Evolutionary conservation across 768 basidiomycete species (phyloP).

Genomic region (Trametes villosa): DNA sequence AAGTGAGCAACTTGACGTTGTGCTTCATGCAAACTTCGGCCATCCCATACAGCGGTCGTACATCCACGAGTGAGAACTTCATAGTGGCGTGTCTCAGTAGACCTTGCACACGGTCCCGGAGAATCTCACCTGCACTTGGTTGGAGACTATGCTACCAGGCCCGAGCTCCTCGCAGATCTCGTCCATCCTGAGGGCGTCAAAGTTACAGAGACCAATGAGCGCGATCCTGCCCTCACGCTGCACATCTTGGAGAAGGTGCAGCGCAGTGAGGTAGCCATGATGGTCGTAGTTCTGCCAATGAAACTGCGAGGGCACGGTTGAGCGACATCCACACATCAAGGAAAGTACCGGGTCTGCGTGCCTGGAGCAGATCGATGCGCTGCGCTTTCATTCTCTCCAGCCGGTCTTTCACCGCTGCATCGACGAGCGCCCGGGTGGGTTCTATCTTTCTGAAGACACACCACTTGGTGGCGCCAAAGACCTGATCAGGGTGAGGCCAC

Average conservation of each 20-base stretch:
- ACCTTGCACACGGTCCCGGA: too few relatives aligned
- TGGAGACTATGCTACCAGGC: constrained; percentile 72
- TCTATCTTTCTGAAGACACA: constrained; percentile 67
- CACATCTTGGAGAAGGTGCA: constrained; percentile 61
- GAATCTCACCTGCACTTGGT: constrained; percentile 74
- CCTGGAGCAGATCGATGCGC: constrained; percentile 76
- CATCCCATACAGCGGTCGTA: constrained; percentile 77
- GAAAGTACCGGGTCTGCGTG: constrained; percentile 27
- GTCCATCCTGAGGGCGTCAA: constrained; percentile 73
- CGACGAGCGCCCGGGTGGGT: constrained; percentile 58
- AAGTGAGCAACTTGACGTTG: constrained; percentile 74
- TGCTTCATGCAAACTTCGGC: constrained; percentile 75
- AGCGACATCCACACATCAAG: not conserved
- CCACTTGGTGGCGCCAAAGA: constrained; percentile 86
- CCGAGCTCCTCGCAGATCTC: constrained; percentile 81
- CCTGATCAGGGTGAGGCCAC: constrained; percentile 43
- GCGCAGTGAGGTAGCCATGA: constrained; percentile 50
- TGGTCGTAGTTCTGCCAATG: constrained; percentile 77
- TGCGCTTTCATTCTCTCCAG: constrained; percentile 65
- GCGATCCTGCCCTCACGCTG: constrained; percentile 61
- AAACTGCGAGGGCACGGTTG: constrained; percentile 48
- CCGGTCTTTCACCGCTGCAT: constrained; percentile 69
- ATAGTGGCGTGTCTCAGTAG: not conserved
- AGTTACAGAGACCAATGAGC: constrained; percentile 79
- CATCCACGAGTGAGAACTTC: constrained; percentile 84